A percentile compares a stretch with the other conserved stretches of the same genome.
phyloP scores from a whole-genome alignment of 371 early-diverging fungal genomes.

The Mucor circinelloides region DNA sequence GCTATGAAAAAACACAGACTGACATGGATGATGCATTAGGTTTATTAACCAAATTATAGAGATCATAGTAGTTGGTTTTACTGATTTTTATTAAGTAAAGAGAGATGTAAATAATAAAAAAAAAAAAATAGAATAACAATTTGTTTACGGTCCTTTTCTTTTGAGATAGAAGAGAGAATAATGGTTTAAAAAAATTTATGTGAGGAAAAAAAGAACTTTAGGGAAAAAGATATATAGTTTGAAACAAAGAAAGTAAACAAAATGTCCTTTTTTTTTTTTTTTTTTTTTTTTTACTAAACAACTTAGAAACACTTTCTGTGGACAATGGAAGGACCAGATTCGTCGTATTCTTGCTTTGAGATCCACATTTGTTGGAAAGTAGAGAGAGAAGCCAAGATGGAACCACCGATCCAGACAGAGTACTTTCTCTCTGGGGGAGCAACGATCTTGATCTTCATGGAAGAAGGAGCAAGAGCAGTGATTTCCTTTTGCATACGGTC shows the following conservation, averaged over 20 bases:
- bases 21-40: conserved; percentile 50
- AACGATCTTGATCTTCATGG: conserved; percentile 99
- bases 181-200: background rate
- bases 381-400: conserved; percentile 98
- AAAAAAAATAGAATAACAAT: background rate
- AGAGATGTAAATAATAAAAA: background rate
- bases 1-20: conserved; percentile 47
- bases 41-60: conserved; percentile 39
- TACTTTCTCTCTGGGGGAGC: conserved; percentile 99
- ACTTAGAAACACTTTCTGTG: conserved; percentile 98
- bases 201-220: conserved; percentile 3
- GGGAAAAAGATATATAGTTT: conserved; percentile 4
- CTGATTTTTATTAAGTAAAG: background rate
- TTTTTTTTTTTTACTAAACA: background rate
- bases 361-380: conserved; percentile 99
- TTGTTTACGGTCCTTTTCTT: background rate
- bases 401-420: conserved; percentile 99
- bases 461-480: conserved; percentile 94
- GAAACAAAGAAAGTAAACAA: conserved; percentile 4
- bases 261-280: background rate
- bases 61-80: background rate
- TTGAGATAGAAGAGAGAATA: background rate
- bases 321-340: conserved; percentile 95
- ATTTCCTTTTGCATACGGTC: conserved; percentile 99
- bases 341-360: conserved; percentile 97